Evolutionary conservation across 208 protist species (phyloP), one percentile per base, ranked within the genome.

Genomic region (Wallacemonas sp.): DNA sequence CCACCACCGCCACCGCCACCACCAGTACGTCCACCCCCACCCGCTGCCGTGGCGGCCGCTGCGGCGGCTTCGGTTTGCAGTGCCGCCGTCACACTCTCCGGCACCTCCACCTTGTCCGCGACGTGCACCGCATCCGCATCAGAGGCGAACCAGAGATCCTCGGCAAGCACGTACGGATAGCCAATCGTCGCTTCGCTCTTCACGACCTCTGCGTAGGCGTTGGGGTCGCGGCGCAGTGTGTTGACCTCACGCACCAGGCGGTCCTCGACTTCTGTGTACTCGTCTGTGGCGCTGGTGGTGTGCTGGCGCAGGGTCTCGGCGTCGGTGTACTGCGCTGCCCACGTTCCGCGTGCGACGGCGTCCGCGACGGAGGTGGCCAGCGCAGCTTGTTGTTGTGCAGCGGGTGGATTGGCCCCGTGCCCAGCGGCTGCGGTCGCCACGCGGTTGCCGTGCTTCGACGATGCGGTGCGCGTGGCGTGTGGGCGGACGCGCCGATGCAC

Each of bases 191-290:
- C 89, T 61, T 92, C 78, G 14, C 39, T 32, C 71, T 88, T 78
- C 4, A 95, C 58, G 2, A 92, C 12, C 11, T 52, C 62, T 21
- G 90, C 75, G 68, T 92, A 95, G 2, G 39, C 74, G 0, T 66
- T 68, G n/a, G 90, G 90, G 26, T 85, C 77, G 6, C 73, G 30
- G 0, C 90, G 83, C 44, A 93, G 48, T 23, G 62, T 62, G 65
- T 95, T 95, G 33, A 95, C 65, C 73, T 95, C 90, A 17, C 52
- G 49, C 48, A 93, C 54, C 27, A 95, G 65, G 2, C 57, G 61
- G 38, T 71, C 66, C 70, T 95, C 90, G 33, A 87, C 82, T 14
- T 36, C 58, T 44, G 75, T 88, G 76, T 85, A 87, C 24, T 72
- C 74, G 47, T 93, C 90, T 21, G 43, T 49, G 44, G 46, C 46